Conservation (phyloP, 2,329 filamentous ascomycete genomes). For the Tolypocladium ovalisporum region DNA sequence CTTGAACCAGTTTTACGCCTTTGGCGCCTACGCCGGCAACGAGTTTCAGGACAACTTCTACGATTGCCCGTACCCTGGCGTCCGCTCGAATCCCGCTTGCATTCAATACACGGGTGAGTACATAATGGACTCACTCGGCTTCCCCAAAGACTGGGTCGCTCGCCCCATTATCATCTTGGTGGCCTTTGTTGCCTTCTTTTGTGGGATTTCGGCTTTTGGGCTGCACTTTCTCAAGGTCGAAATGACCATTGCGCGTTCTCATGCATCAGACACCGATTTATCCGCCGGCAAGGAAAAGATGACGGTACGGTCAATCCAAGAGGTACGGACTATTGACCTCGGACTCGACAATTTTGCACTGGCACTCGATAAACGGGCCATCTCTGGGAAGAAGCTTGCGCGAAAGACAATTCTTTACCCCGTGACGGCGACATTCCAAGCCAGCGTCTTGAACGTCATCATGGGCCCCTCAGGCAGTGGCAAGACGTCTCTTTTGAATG, state of each 20-base stretch:
- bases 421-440: constrained; percentile 54
- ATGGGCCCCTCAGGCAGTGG: constrained; percentile 73
- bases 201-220: constrained; percentile 47
- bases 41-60: constrained; percentile 66
- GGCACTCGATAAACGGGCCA: constrained; percentile 49
- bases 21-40: constrained; percentile 60
- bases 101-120: constrained; percentile 58
- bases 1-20: constrained; percentile 48
- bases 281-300: constrained; percentile 64
- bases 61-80: constrained; percentile 54
- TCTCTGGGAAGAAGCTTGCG: constrained; percentile 38
- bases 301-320: constrained; percentile 36
- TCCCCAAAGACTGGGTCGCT: constrained; percentile 56
- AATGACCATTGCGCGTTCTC: constrained; percentile 57
- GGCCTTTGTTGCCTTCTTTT: constrained; percentile 53
- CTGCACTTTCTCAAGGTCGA: constrained; percentile 55
- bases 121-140: constrained; percentile 57
- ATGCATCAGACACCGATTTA: constrained; percentile 46
- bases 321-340: constrained; percentile 52
- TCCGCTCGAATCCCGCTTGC: constrained; percentile 54
- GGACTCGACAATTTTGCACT: constrained; percentile 54
- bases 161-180: constrained; percentile 53
- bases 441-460: constrained; percentile 62
- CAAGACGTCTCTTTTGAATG: constrained; percentile 64
- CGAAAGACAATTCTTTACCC: constrained; percentile 54